Percentiles rank a stretch among this genome's conserved stretches.
Conservation (phyloP, 2,329 filamentous ascomycete genomes). For the Amauroascus niger region DNA sequence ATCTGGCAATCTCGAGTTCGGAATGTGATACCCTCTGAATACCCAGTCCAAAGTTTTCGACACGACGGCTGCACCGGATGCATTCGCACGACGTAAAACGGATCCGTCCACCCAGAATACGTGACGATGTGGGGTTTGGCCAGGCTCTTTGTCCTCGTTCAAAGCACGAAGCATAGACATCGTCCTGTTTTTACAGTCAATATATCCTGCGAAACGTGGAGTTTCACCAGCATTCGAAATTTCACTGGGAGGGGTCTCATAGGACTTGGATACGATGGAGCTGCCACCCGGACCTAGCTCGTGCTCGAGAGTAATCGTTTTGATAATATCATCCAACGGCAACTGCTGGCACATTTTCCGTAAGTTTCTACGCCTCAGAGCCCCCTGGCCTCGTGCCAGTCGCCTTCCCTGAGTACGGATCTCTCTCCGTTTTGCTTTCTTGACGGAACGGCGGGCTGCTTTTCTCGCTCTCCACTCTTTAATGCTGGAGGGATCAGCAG, state of each 20-base stretch:
- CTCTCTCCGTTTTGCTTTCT: background rate
- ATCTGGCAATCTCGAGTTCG: too few species aligned
- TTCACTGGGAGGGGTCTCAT: background rate
- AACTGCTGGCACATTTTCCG: background rate
- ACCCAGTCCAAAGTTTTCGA: background rate
- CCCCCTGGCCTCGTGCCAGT: background rate
- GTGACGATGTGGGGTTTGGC: background rate
- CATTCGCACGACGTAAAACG: too few species aligned
- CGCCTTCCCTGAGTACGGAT: background rate
- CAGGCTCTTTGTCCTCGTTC: background rate
- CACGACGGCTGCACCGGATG: background rate
- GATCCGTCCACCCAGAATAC: constrained; percentile 1
- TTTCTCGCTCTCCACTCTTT: background rate
- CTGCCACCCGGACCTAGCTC: background rate
- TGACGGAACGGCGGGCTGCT: background rate
- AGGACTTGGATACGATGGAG: background rate
- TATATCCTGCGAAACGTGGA: background rate
- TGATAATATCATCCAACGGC: background rate
- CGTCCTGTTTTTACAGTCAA: background rate
- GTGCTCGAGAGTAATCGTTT: background rate
- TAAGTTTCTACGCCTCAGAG: background rate
- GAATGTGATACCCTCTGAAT: background rate
- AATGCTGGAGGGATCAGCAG: too few species aligned
- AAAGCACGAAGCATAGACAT: background rate
- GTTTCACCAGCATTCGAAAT: background rate